Evolutionary conservation across 257 asterid genomes (phyloP), one percentile per base, ranked within the genome.

Genomic region (Salvia hispanica): DNA sequence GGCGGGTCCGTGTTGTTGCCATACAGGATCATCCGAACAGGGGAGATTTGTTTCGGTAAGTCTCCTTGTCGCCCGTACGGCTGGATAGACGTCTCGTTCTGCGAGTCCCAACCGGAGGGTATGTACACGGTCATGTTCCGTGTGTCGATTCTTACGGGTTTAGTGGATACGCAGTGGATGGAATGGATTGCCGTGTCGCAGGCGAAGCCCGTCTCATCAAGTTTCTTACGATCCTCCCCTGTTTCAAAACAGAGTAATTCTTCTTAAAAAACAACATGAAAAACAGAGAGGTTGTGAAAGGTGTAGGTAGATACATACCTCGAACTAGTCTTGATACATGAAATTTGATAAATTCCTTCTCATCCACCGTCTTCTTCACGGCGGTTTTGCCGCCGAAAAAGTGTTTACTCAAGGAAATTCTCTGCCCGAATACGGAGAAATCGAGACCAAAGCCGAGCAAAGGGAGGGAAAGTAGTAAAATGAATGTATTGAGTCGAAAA

Each of bases 11-110:
- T 64, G 54, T 70, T 14, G 77, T 66, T 76, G 9, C 58, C 54
- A 31, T 67, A 71, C 3, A 18, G 75, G 15, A 46, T 8, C 28
- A 84, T 76, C 25, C 51, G 76, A 15, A 89, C 84, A 0, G 83
- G 82, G 1, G 84, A 56, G 71, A 81, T 81, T 7, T 7, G 37
- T 28, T 36, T 47, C 47, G 55, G 77, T 0, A 54, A 63, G 7
- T 76, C 87, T 15, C 76, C 82, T 47, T 86, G 89, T 3, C 80
- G 62, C 4, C 90, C 87, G 65, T 89, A 86, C 9, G 96, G 96
- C 72, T 72, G 80, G 8, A 80, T 39, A 16, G 71, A 74, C 6
- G 16, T 45, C 5, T 14, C 51, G 1, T 12, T 37, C 5, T 7
- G 4, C 3, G 46, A 8, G 11, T 40, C 45, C 11, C 0, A 64